Conservation (phyloP, 495 filamentous ascomycete species). For the Xylaria palmicola region DNA sequence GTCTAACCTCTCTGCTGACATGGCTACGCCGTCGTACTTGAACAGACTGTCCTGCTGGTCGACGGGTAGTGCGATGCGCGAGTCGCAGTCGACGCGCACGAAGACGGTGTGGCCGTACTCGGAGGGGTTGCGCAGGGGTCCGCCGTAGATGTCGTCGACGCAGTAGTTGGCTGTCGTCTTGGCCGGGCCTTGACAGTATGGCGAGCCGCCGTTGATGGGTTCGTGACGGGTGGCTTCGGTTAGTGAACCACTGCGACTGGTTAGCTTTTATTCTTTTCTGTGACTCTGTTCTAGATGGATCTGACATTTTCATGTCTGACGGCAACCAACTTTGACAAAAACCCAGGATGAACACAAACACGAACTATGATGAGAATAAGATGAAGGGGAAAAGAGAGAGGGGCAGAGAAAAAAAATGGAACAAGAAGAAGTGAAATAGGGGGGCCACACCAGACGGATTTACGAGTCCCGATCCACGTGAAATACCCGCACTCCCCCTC, state of each 20-base stretch:
- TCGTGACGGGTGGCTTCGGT: background rate
- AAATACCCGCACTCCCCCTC: constrained; percentile 11
- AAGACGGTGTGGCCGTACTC: constrained; percentile 1
- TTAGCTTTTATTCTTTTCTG: background rate
- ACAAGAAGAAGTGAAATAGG: background rate
- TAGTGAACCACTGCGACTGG: background rate
- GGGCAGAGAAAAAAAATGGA: too few relatives aligned
- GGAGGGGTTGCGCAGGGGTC: background rate
- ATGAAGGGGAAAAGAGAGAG: too few relatives aligned
- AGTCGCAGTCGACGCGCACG: constrained; percentile 6
- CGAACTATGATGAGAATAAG: too few relatives aligned
- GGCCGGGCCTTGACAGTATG: background rate
- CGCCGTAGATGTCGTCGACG: background rate
- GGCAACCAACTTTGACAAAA: too few relatives aligned
- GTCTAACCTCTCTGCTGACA: background rate
- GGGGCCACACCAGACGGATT: background rate
- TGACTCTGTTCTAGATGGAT: too few relatives aligned
- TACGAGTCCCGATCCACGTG: constrained; percentile 4
- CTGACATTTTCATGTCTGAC: too few relatives aligned
- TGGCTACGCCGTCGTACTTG: background rate
- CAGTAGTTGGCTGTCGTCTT: constrained; percentile 2
- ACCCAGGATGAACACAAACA: too few relatives aligned
- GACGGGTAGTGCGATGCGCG: background rate
- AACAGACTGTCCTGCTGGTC: background rate
- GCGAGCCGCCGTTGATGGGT: background rate